Evolutionary conservation across 805 yeast species (phyloP).

Genomic region (Kazachstania bromeliacearum): DNA sequence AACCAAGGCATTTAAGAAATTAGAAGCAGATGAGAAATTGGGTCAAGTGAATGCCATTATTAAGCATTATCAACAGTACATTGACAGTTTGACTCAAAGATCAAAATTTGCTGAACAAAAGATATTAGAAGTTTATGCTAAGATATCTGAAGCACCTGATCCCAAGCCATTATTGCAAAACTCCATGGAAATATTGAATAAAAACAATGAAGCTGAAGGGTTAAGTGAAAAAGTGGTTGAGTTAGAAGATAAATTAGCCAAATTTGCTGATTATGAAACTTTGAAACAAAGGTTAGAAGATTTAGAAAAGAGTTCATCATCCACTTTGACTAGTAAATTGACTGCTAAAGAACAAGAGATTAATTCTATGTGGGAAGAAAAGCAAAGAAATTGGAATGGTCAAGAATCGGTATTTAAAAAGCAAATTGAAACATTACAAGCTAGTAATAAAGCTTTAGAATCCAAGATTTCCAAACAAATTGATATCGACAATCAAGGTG

Average conservation of each 20-base stretch:
- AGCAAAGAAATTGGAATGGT: conserved; percentile 56
- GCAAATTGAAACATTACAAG: conserved; percentile 43
- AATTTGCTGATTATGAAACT: conserved; percentile 70
- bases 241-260: conserved; percentile 50
- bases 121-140: conserved; percentile 65
- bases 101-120: conserved; percentile 64
- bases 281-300: conserved; percentile 53
- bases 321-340: conserved; percentile 43
- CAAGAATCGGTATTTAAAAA: conserved; percentile 44
- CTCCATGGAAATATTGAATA: conserved; percentile 53
- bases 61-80: conserved; percentile 74
- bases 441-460: conserved; percentile 54
- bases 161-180: conserved; percentile 74
- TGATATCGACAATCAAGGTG: conserved; percentile 34
- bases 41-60: conserved; percentile 39
- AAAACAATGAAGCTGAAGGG: conserved; percentile 42
- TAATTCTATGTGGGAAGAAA: conserved; percentile 60
- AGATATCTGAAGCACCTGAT: conserved; percentile 85
- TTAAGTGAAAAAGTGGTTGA: conserved; percentile 42
- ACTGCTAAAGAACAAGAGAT: conserved; percentile 68
- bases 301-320: conserved; percentile 52
- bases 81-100: conserved; percentile 71
- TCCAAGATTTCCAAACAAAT: conserved; percentile 55
- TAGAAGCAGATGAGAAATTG: conserved; percentile 58
- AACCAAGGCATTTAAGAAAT: conserved; percentile 74